Conservation (phyloP, 441 rosid species). For the Corymbia calophylla region DNA sequence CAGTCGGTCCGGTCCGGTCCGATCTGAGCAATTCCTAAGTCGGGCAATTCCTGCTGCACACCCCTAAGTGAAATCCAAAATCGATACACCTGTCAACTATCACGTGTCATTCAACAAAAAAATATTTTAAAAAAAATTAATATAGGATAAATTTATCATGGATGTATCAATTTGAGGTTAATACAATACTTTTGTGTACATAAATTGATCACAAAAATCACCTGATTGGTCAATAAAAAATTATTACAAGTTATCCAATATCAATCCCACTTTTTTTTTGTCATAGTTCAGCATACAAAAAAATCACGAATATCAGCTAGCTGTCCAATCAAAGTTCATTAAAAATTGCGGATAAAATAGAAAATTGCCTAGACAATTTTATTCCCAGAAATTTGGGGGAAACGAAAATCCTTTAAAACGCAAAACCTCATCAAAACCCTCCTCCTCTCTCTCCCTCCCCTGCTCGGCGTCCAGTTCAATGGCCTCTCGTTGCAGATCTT, state of each 20-base stretch:
- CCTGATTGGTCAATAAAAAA: background rate
- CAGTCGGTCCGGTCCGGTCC: too few relatives aligned
- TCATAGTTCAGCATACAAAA: background rate
- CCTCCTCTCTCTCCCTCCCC: background rate
- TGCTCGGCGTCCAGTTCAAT: slow-evolving; percentile 6
- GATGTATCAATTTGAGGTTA: too few relatives aligned
- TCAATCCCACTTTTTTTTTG: too few relatives aligned
- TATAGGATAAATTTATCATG: too few relatives aligned
- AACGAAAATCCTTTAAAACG: background rate
- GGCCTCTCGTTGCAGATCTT: slow-evolving; percentile 73
- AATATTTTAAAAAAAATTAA: too few relatives aligned
- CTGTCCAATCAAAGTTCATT: background rate
- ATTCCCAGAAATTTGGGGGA: background rate
- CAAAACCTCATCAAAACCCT: background rate
- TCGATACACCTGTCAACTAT: too few relatives aligned
- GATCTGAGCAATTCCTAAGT: too few relatives aligned
- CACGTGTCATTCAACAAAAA: too few relatives aligned
- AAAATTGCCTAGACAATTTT: background rate
- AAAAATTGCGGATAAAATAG: background rate
- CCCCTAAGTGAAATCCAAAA: too few relatives aligned
- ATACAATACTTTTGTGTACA: too few relatives aligned
- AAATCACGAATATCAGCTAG: background rate
- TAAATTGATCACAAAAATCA: background rate
- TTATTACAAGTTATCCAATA: background rate
- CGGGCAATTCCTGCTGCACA: too few relatives aligned